Evolutionary conservation across 345 rosid genomes (phyloP).

Genomic region (Syzygium oleosum): DNA sequence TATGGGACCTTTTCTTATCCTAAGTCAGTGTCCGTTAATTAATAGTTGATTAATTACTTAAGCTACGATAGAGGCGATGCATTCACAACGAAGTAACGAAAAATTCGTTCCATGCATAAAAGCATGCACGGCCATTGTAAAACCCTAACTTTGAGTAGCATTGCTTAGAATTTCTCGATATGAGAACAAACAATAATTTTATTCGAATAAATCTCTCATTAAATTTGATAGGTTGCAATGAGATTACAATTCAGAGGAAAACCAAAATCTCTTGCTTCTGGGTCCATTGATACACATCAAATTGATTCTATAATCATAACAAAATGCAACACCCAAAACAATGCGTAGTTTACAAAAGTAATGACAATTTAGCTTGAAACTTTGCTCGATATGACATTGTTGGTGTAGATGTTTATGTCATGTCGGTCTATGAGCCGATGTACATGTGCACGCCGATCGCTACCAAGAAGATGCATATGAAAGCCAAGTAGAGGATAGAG

Average conservation of each 20-base stretch:
- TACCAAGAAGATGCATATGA: slow-evolving; percentile 76
- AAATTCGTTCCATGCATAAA: not conserved
- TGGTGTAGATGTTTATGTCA: no score
- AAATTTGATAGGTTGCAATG: not conserved
- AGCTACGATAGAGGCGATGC: not conserved
- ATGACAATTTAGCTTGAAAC: not conserved
- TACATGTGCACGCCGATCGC: slow-evolving; percentile 78
- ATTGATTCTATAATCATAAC: not conserved
- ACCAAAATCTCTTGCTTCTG: not conserved
- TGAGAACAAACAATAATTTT: not conserved
- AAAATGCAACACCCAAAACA: not conserved
- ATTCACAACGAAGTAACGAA: not conserved
- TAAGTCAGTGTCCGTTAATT: not conserved
- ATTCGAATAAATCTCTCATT: not conserved
- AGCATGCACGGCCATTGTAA: not conserved
- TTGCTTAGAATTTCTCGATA: not conserved
- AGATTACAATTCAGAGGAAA: not conserved
- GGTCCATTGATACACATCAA: not conserved
- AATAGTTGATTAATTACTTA: not conserved
- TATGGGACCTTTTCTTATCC: not conserved
- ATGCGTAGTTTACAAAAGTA: not conserved
- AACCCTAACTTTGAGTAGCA: not conserved
- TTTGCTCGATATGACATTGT: not conserved
- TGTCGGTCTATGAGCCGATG: slow-evolving; percentile 16
- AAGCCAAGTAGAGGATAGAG: slow-evolving; percentile 60